Evolutionary conservation across 1,284 basidiomycete species (phyloP).

Genomic region (Leccinum variabile): DNA sequence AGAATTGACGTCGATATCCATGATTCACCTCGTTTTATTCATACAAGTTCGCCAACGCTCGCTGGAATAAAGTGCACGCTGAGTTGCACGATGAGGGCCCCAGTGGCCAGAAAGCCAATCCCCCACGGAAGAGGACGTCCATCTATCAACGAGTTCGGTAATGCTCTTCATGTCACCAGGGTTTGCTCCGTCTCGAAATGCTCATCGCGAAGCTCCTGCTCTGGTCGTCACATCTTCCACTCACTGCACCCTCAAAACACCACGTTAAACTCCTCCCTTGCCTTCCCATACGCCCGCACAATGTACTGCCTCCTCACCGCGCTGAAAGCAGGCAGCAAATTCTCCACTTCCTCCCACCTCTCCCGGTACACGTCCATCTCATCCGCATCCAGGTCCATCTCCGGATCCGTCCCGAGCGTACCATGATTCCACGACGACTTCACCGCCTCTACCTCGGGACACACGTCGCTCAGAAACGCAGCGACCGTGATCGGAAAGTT

Average conservation of each 20-base stretch:
- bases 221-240: not conserved
- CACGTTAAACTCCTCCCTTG: not conserved
- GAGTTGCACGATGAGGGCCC: not conserved
- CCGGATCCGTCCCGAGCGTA: not conserved
- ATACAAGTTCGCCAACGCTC: not conserved
- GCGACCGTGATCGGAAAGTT: constrained; percentile 19
- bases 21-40: not conserved
- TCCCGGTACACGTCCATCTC: constrained; percentile 13
- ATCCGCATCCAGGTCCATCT: constrained; percentile 4
- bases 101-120: not conserved
- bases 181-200: not conserved
- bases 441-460: constrained; percentile 17
- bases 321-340: constrained; percentile 24
- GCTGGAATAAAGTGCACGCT: not conserved
- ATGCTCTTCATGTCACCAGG: not conserved
- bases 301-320: constrained; percentile 23
- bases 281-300: constrained; percentile 5
- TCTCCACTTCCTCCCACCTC: constrained; percentile 27
- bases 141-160: too few species aligned
- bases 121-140: too few species aligned
- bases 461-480: constrained; percentile 31
- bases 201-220: not conserved
- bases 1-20: not conserved
- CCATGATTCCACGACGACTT: constrained; percentile 13
- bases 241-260: not conserved